phyloP scores from a whole-genome alignment of 1,284 basidiomycete genomes.

The Rhodotorula sp. region DNA sequence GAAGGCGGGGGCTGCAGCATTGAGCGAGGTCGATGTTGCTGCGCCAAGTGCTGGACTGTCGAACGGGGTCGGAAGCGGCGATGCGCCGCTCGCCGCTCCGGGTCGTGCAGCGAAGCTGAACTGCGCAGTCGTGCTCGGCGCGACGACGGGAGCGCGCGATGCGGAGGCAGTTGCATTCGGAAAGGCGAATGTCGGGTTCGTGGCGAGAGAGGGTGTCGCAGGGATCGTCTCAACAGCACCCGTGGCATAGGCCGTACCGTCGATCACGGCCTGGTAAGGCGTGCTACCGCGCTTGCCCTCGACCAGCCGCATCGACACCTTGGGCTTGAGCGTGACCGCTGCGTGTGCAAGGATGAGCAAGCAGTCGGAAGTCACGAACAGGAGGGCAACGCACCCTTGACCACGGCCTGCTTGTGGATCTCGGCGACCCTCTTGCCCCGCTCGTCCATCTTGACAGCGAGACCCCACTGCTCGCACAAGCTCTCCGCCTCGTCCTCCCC shows the following conservation, averaged over 20 bases:
- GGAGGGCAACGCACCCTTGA: constrained; percentile 32
- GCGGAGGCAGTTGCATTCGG: not conserved
- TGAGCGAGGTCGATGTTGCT: not conserved
- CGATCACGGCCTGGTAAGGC: constrained; percentile 71
- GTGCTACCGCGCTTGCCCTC: constrained; percentile 68
- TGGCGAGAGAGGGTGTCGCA: not conserved
- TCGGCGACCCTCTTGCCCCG: constrained; percentile 27
- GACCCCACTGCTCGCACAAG: constrained; percentile 50
- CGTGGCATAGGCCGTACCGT: constrained; percentile 59
- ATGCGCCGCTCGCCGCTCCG: not conserved
- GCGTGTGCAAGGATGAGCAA: constrained; percentile 53
- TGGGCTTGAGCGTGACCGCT: constrained; percentile 42
- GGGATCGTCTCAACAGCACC: constrained; percentile 15
- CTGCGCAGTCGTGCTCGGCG: not conserved
- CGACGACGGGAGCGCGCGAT: not conserved
- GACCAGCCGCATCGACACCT: constrained; percentile 63
- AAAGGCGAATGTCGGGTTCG: not conserved
- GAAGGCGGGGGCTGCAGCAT: not conserved
- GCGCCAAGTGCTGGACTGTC: not conserved
- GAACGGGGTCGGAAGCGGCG: constrained; percentile 4
- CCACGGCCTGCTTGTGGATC: constrained; percentile 35
- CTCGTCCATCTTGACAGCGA: constrained; percentile 34
- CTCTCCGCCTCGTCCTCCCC: constrained; percentile 50
- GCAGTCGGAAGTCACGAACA: constrained; percentile 57
- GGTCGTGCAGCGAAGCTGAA: not conserved